Conservation (phyloP, 257 asterid species). For the Nicotiana paniculata region DNA sequence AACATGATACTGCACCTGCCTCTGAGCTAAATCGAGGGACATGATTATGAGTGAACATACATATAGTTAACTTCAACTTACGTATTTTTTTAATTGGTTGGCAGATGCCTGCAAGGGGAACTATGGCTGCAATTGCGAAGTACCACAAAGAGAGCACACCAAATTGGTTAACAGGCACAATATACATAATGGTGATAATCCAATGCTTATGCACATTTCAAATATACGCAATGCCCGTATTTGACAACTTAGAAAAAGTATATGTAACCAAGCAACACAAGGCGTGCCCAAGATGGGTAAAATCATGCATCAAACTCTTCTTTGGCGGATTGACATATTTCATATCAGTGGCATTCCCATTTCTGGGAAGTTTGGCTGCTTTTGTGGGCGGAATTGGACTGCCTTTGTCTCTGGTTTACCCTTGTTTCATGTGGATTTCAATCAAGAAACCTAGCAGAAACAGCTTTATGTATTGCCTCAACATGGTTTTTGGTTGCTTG, state of each 20-base stretch:
- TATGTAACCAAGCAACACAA: conserved; percentile 35
- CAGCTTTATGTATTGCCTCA: conserved; percentile 41
- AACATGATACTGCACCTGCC: too few relatives aligned
- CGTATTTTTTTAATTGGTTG: not conserved
- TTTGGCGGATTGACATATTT: conserved; percentile 55
- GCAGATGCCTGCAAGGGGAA: conserved; percentile 34
- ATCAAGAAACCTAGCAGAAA: conserved; percentile 36
- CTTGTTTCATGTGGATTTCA: conserved; percentile 71
- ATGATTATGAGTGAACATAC: too few relatives aligned
- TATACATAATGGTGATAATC: conserved; percentile 31
- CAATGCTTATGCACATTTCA: conserved; percentile 55
- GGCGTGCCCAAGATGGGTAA: conserved; percentile 55
- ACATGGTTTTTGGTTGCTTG: conserved; percentile 38
- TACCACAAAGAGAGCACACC: conserved; percentile 29
- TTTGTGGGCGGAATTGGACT: conserved; percentile 47
- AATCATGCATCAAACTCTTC: conserved; percentile 30
- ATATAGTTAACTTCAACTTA: too few relatives aligned
- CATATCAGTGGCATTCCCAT: conserved; percentile 52
- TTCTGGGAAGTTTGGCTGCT: conserved; percentile 43
- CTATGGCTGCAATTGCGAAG: conserved; percentile 24
- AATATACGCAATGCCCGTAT: conserved; percentile 52
- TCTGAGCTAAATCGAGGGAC: too few relatives aligned
- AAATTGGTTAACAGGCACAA: conserved; percentile 24
- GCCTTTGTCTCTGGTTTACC: conserved; percentile 52
- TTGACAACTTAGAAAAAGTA: conserved; percentile 57